Base-by-base conservation (phyloP, 2,329 filamentous ascomycete genomes). In the Trichophaea hybrida region DNA sequence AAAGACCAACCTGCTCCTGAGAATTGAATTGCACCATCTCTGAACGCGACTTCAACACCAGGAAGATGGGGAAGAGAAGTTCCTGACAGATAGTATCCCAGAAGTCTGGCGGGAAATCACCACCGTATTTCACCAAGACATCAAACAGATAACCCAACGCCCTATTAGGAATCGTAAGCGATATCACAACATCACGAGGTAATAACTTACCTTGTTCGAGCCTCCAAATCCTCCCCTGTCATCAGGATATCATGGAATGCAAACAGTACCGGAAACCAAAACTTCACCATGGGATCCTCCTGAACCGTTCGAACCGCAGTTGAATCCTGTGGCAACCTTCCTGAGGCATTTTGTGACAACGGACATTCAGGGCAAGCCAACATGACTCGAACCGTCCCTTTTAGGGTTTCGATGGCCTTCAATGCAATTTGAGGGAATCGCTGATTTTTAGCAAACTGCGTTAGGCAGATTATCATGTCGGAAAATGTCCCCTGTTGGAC, bases 81-180 rank as follows among this genome's bases (percentile, higher is more conserved):
- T 99, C 93, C 54, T 91, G 82, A 90, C 93, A 98, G 0, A 99
- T 79, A 15, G 93, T 95, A 71, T 99, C 93, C 93, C 93, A 99
- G 71, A 99, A 99, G 57, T 95, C 88, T 1, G 84, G 77, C 2
- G 91, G 89, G 69, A 96, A 99, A 66, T 88, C 86, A 15, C 88
- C 86, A 38, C 94, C 93, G 67, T 97, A 93, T 64, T 82, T 83
- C 60, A 95, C 84, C 5, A 99, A 77, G 0, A 89, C 89, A 61
- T 97, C 91, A 68, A 99, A 99, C 63, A 98, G 88, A 72, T 97
- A 98, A 67, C 90, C 94, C 44, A 98, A 77, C 1, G 94, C 93
- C 67, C 80, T 57, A 34, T n/a, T n/a, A n/a, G n/a, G n/a, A 17
- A 17, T 24, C 15, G 55, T 49, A 8, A 49, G 55, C 15, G 31